Percentiles rank a stretch among this genome's conserved stretches.
These are phyloP conservation scores for Rhynchosporium graminicola DNA, from an alignment of 2,329 filamentous ascomycete genomes.

Conservation along the genomic window DNA sequence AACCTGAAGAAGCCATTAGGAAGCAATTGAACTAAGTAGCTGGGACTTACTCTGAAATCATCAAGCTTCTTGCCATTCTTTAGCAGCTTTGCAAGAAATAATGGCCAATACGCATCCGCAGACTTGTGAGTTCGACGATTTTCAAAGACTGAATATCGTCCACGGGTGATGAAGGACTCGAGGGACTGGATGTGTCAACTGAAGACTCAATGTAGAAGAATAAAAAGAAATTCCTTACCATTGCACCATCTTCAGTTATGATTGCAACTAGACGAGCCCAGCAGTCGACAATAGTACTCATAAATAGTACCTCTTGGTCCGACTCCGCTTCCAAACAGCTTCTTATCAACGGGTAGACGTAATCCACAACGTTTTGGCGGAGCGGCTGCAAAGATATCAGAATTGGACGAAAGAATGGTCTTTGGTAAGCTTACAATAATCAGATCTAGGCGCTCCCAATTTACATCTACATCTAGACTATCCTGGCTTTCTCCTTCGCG, in stretches of 20 bases:
- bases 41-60: constrained; percentile 40
- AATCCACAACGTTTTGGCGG: constrained; percentile 23
- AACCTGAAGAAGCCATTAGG: constrained; percentile 30
- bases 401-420: neutral
- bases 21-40: neutral
- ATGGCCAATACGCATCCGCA: constrained; percentile 48
- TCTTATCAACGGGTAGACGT: constrained; percentile 22
- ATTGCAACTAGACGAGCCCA: constrained; percentile 30
- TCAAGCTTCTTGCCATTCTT: constrained; percentile 45
- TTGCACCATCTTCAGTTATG: constrained; percentile 28
- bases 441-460: constrained; percentile 30
- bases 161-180: constrained; percentile 20
- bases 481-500: constrained; percentile 35
- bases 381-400: constrained; percentile 32
- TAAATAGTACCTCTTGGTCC: constrained; percentile 7
- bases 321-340: constrained; percentile 22
- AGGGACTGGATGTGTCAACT: constrained; percentile 44
- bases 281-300: constrained; percentile 22
- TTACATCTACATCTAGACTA: constrained; percentile 27
- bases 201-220: constrained; percentile 39
- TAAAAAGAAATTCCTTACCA: constrained; percentile 22
- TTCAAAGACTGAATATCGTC: constrained; percentile 36
- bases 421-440: constrained; percentile 25
- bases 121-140: constrained; percentile 49
- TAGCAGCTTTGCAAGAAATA: constrained; percentile 55